Evolutionary conservation across 2,329 filamentous ascomycete genomes (phyloP).

Genomic region (Curvularia lunata): DNA sequence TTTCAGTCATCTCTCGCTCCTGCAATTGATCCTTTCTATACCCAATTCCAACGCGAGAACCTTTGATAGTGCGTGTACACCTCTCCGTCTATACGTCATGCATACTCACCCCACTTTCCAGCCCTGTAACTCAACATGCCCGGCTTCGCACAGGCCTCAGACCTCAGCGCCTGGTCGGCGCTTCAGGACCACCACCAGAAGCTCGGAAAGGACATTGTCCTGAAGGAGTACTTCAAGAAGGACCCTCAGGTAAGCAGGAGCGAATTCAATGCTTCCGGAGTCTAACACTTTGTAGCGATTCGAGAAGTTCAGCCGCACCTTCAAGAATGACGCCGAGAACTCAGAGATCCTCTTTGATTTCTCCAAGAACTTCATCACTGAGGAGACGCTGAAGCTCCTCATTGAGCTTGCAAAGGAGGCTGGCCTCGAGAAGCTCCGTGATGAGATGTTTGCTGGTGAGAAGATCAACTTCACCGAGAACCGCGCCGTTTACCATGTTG

Average conservation of each 20-base stretch:
- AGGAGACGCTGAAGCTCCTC: constrained; percentile 86
- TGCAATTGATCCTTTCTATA: constrained; percentile 22
- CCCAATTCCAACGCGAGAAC: constrained; percentile 13
- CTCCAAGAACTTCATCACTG: constrained; percentile 97
- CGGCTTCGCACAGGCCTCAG: constrained; percentile 80
- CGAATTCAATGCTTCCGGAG: background rate
- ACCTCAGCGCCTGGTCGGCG: constrained; percentile 84
- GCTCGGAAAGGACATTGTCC: constrained; percentile 85
- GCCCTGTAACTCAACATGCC: constrained; percentile 54
- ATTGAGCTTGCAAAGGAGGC: constrained; percentile 92
- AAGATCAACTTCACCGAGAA: constrained; percentile 99
- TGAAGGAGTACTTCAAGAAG: constrained; percentile 90
- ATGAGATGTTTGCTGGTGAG: constrained; percentile 96
- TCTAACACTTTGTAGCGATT: constrained; percentile 67
- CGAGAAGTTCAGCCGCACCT: constrained; percentile 85
- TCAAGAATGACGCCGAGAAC: constrained; percentile 77
- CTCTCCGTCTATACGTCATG: constrained; percentile 5
- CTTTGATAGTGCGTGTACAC: constrained; percentile 14
- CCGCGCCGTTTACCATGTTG: constrained; percentile 93
- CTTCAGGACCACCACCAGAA: constrained; percentile 89
- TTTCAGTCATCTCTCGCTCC: constrained; percentile 20
- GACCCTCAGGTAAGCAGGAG: constrained; percentile 64
- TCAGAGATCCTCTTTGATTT: constrained; percentile 97
- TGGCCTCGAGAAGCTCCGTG: constrained; percentile 87
- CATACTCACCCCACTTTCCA: constrained; percentile 26